Conservation (phyloP, 1,284 basidiomycete species). For the Malassezia sympodialis region DNA sequence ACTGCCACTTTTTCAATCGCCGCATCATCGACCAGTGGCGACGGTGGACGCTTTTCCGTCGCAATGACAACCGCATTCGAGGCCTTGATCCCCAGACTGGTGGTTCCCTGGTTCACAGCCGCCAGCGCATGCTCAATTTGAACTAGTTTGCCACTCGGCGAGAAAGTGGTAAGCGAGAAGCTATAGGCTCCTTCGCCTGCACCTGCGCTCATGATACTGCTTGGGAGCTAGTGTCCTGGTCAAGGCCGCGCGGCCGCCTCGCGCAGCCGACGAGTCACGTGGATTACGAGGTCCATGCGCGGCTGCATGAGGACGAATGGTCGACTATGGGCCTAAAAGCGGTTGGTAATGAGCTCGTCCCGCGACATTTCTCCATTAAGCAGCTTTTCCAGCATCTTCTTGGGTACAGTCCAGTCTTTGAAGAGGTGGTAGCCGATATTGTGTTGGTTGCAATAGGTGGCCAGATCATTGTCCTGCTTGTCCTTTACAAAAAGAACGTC, state of each 20-base stretch:
- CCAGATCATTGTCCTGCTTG: conserved; percentile 47
- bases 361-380: conserved; percentile 6
- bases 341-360: conserved; percentile 8
- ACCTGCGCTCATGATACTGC: conserved; percentile 35
- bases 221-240: not conserved
- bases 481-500: conserved; percentile 48
- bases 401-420: conserved; percentile 43
- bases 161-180: conserved; percentile 98
- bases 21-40: conserved; percentile 90
- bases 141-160: conserved; percentile 73
- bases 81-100: conserved; percentile 95
- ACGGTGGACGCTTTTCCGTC: conserved; percentile 97
- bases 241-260: conserved; percentile 14
- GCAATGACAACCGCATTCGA: conserved; percentile 98
- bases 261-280: not conserved
- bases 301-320: not conserved
- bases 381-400: conserved; percentile 31
- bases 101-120: conserved; percentile 74
- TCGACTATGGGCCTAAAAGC: not conserved
- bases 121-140: conserved; percentile 99
- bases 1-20: conserved; percentile 89
- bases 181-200: conserved; percentile 53
- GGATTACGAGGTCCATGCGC: not conserved
- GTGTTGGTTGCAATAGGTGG: conserved; percentile 40
- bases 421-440: conserved; percentile 43